Evolutionary conservation across 108 stramenopile genomes (phyloP), one percentile per base, ranked within the genome.

Genomic region (Parmales sp.): DNA sequence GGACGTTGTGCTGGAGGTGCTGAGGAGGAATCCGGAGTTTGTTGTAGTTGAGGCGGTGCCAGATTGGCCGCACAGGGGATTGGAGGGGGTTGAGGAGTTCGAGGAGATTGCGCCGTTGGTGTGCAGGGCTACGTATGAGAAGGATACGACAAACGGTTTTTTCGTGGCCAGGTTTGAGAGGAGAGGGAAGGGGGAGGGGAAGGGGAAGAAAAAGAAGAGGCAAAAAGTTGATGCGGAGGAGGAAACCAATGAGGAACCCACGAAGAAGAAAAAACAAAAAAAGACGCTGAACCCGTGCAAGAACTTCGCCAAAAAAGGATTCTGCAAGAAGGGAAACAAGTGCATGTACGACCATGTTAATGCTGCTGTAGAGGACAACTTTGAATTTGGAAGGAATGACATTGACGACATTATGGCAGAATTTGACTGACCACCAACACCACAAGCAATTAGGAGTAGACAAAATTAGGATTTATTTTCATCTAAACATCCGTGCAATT

Each of bases 121-220:
- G 9, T 63, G 63, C 63, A 28, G 63, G 8, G 63, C 63, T 5
- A 36, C 25, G 13, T 36, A 28, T 34, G 63, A 63, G 63, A 36
- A 34, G 63, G 63, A 63, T 34, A 5, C 26, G 26, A 63, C 63
- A 34, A 63, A 63, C n/a, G 63, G 63, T 5, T 63, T 63, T n/a
- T 63, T 63, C 63, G 63, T 63, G 5, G 63, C 63, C 31, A 28
- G 63, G 3, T 63, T 63, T n/a, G 63, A 63, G 31, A 63, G 8
- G 8, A 63, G 20, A 5, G 49, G 23, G 49, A 19, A 50, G 5
- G 49, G 23, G n/a, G n/a, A 50, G 49, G 49, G 9, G 11, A 23
- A 18, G 49, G 20, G 23, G n/a, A 50, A 50, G n/a, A 22, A 50
- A 20, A 50, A 50, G 49, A 22, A 20, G 49, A 22, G 6, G 49